phyloP scores from a whole-genome alignment of 306 rosid species.

The Arachis hypogaea region DNA sequence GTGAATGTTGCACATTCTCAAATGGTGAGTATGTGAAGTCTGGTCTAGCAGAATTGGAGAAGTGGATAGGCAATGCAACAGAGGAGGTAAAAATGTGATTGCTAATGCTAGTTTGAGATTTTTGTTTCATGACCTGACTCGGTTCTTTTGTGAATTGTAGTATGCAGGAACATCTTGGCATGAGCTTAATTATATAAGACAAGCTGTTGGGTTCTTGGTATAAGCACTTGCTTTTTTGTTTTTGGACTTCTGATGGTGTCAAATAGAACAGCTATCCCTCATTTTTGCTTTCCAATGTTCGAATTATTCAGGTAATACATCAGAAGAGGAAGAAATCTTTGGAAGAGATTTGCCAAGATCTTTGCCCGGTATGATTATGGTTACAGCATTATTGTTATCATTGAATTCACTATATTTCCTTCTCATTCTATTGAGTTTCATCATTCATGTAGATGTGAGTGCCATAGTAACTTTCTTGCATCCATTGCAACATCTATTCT shows the following conservation, averaged over 20 bases:
- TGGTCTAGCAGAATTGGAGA: slow-evolving; percentile 94
- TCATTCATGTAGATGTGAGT: too few species aligned
- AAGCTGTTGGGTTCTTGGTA: slow-evolving; percentile 99
- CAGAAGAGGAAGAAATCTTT: slow-evolving; percentile 94
- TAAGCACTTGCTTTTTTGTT: slow-evolving; percentile 31
- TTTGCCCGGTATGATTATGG: slow-evolving; percentile 78
- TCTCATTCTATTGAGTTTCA: neutral
- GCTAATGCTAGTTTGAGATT: slow-evolving; percentile 4
- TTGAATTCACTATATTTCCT: slow-evolving; percentile 17
- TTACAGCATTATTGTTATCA: neutral
- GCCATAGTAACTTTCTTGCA: neutral
- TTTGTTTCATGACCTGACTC: slow-evolving; percentile 32
- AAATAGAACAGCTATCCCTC: slow-evolving; percentile 22
- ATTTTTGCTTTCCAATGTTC: slow-evolving; percentile 38
- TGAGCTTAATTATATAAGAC: slow-evolving; percentile 90
- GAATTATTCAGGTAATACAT: slow-evolving; percentile 78
- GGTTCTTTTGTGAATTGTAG: slow-evolving; percentile 52
- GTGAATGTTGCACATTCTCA: slow-evolving; percentile 97
- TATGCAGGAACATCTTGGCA: slow-evolving; percentile 99
- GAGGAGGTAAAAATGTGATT: slow-evolving; percentile 68
- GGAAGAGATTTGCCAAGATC: slow-evolving; percentile 89
- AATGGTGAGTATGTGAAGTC: slow-evolving; percentile 97
- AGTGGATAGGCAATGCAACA: slow-evolving; percentile 81
- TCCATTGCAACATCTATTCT: slow-evolving; percentile 7
- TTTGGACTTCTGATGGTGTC: slow-evolving; percentile 1